Evolutionary conservation across 2,329 filamentous ascomycete species (phyloP).

Genomic region (Lasiodiplodia hormozganensis): DNA sequence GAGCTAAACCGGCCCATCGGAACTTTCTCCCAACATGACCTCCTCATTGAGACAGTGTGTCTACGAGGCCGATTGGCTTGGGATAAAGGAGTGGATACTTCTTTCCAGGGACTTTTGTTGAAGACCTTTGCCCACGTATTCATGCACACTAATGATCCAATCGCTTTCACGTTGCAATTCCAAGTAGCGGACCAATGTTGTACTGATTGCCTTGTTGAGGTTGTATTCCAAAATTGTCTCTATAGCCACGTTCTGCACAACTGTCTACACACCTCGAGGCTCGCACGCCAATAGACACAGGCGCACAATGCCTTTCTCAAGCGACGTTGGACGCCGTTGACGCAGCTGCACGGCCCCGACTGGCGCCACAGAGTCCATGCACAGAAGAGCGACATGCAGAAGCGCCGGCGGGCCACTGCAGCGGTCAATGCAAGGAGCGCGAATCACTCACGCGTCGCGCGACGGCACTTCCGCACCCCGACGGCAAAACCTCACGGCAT

Average conservation of each 20-base stretch:
- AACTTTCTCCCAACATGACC: background rate
- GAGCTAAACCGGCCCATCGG: background rate
- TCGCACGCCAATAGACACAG: conserved; percentile 9
- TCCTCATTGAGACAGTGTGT: background rate
- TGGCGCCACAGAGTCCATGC: conserved; percentile 7
- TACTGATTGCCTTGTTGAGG: background rate
- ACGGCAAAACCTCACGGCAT: background rate
- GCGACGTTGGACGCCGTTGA: conserved; percentile 11
- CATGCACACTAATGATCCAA: background rate
- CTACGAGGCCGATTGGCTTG: background rate
- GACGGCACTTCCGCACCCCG: background rate
- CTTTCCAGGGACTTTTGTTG: background rate
- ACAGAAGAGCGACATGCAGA: conserved; percentile 4
- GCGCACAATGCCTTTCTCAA: background rate
- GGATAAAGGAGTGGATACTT: background rate
- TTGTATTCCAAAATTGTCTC: background rate
- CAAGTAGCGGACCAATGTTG: background rate
- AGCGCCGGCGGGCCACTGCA: conserved; percentile 1
- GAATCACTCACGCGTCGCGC: conserved; percentile 2
- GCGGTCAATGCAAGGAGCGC: background rate
- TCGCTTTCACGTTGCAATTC: background rate
- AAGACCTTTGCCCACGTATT: background rate
- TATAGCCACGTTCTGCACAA: background rate
- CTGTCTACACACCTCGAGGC: background rate
- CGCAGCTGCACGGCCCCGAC: conserved; percentile 10